Conservation (phyloP, 2,329 filamentous ascomycete genomes). For the Pyrenochaeta sp. region DNA sequence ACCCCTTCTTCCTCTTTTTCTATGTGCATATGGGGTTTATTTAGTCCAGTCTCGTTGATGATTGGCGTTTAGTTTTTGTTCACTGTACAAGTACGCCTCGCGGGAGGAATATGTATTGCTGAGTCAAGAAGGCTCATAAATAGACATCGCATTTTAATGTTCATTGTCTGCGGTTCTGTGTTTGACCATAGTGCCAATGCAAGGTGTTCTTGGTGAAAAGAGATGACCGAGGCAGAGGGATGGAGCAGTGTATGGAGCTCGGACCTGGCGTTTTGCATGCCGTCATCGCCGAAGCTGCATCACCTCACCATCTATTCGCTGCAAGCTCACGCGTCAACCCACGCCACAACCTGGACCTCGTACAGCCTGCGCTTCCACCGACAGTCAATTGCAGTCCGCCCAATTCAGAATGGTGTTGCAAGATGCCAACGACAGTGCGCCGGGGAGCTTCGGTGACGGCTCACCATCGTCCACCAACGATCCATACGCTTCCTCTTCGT, state of each 20-base stretch:
- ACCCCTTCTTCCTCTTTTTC: conserved; percentile 9
- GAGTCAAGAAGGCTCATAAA: conserved; percentile 7
- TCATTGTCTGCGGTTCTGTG: too few species aligned
- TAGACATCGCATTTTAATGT: conserved; percentile 13
- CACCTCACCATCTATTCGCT: conserved; percentile 23
- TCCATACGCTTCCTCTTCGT: conserved; percentile 39
- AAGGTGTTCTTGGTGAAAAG: too few species aligned
- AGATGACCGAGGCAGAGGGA: too few species aligned
- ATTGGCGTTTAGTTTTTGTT: conserved; percentile 8
- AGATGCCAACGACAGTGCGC: conserved; percentile 40
- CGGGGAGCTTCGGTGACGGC: conserved; percentile 41
- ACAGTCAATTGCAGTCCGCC: conserved; percentile 22
- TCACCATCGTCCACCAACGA: conserved; percentile 47
- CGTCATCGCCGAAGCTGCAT: conserved; percentile 35
- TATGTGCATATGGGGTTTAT: conserved; percentile 20
- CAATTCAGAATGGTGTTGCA: conserved; percentile 50
- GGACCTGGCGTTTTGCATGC: conserved; percentile 27
- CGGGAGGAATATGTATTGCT: conserved; percentile 8
- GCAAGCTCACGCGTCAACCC: conserved; percentile 10
- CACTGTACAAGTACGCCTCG: conserved; percentile 20
- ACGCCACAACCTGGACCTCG: conserved; percentile 27
- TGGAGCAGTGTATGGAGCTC: conserved; percentile 8
- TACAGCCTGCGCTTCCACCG: conserved; percentile 41
- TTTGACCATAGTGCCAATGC: too few species aligned
- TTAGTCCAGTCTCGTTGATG: conserved; percentile 6